Percentiles rank a stretch among this genome's conserved stretches.
phyloP scores from a whole-genome alignment of 257 asterid genomes.

The Eucommia ulmoides region DNA sequence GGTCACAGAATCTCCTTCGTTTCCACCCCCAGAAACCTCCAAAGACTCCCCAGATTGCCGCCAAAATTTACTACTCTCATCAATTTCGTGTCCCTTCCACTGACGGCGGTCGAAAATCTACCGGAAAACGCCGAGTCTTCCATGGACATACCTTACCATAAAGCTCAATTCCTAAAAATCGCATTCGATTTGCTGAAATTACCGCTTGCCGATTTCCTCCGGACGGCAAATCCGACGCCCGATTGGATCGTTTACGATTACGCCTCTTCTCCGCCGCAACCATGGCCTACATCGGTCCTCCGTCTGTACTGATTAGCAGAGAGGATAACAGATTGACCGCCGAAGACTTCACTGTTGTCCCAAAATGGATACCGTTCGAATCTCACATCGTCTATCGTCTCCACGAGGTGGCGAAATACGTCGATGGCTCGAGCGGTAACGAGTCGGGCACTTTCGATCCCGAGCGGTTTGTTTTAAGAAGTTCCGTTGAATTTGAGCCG shows the following conservation, averaged over 20 bases:
- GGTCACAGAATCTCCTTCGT: slow-evolving; percentile 70
- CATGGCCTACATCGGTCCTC: slow-evolving; percentile 59
- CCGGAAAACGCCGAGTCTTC: slow-evolving; percentile 68
- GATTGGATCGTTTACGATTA: slow-evolving; percentile 77
- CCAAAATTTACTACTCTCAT: slow-evolving; percentile 32
- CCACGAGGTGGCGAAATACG: slow-evolving; percentile 45
- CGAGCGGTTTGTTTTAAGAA: slow-evolving; percentile 55
- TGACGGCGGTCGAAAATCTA: slow-evolving; percentile 40
- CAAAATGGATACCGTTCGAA: slow-evolving; percentile 59
- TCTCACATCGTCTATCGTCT: slow-evolving; percentile 32
- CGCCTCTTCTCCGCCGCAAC: slow-evolving; percentile 72
- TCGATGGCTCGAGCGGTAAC: slow-evolving; percentile 56
- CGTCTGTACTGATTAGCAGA: slow-evolving; percentile 24
- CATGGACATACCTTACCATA: slow-evolving; percentile 63
- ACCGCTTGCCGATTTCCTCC: slow-evolving; percentile 35
- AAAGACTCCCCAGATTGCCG: slow-evolving; percentile 40
- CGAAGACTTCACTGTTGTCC: slow-evolving; percentile 49
- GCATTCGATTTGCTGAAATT: slow-evolving; percentile 62
- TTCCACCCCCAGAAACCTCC: slow-evolving; percentile 70
- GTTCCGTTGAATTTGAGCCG: slow-evolving; percentile 55
- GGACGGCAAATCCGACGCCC: slow-evolving; percentile 36
- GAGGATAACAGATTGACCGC: slow-evolving; percentile 22
- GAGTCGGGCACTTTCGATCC: slow-evolving; percentile 54
- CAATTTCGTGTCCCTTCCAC: slow-evolving; percentile 26
- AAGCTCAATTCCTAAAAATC: slow-evolving; percentile 55